Evolutionary conservation across 2,329 filamentous ascomycete species (phyloP).

Genomic region (Nemania sp.): DNA sequence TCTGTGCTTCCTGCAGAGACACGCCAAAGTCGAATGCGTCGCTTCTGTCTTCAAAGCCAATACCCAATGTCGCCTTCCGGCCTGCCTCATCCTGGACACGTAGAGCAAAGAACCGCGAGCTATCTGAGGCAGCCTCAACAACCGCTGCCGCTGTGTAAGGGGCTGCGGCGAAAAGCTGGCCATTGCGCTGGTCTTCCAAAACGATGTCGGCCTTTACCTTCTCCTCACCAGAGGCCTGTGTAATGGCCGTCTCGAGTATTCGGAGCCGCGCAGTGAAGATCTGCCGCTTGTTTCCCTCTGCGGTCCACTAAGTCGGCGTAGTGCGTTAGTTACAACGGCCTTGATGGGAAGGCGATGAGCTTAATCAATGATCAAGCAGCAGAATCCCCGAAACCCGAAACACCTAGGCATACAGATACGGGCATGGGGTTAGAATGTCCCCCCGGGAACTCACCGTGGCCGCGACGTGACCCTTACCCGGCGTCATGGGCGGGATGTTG

Average conservation of each 20-base stretch:
- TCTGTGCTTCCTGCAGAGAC: constrained; percentile 75
- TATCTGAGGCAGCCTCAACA: constrained; percentile 80
- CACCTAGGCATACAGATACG: too few relatives aligned
- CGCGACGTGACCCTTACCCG: constrained; percentile 78
- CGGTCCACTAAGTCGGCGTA: constrained; percentile 66
- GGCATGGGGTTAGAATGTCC: too few relatives aligned
- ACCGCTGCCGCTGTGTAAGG: constrained; percentile 69
- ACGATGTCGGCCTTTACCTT: constrained; percentile 73
- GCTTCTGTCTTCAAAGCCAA: constrained; percentile 84
- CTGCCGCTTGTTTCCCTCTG: constrained; percentile 66
- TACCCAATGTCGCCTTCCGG: constrained; percentile 76
- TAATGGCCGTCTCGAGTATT: constrained; percentile 72
- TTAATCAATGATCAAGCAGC: background rate
- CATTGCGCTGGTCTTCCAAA: constrained; percentile 73
- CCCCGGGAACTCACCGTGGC: constrained; percentile 44
- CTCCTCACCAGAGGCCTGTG: constrained; percentile 49
- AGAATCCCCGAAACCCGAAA: background rate
- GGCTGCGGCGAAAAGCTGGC: constrained; percentile 80
- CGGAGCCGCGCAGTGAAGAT: constrained; percentile 87
- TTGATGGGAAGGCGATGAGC: background rate
- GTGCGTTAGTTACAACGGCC: constrained; percentile 14
- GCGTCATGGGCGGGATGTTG: constrained; percentile 78
- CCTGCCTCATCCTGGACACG: constrained; percentile 75
- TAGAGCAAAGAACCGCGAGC: constrained; percentile 81
- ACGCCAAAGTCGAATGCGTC: constrained; percentile 87